Evolutionary conservation across 2,329 filamentous ascomycete species (phyloP).

Genomic region (Alternaria gaisen): DNA sequence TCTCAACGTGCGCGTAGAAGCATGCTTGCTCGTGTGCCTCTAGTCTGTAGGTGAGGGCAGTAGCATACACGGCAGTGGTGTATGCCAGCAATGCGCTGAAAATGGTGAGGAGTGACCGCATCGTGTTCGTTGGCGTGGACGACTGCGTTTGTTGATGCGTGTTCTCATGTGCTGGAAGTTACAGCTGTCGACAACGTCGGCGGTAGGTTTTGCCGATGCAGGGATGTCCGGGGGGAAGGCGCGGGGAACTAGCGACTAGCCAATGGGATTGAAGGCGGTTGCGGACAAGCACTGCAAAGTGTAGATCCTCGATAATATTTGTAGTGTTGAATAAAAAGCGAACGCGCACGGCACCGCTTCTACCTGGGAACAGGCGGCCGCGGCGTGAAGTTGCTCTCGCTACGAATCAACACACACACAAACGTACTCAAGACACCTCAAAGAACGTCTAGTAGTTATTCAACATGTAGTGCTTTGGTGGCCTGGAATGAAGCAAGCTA

Average conservation of each 20-base stretch:
- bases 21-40: constrained; percentile 92
- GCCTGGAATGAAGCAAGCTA: background rate
- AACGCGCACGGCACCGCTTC: background rate
- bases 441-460: no score
- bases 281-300: background rate
- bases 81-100: constrained; percentile 72
- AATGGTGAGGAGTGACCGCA: constrained; percentile 47
- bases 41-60: constrained; percentile 93
- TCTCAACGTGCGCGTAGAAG: constrained; percentile 85
- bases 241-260: constrained; percentile 24
- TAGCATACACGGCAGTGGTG: constrained; percentile 77
- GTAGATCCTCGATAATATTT: background rate
- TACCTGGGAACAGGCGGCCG: no score
- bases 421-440: no score
- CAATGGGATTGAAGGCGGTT: constrained; percentile 21
- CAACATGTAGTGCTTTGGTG: no score
- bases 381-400: no score
- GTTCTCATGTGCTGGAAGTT: constrained; percentile 23
- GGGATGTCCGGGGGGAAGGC: constrained; percentile 22
- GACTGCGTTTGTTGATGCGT: constrained; percentile 20
- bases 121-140: constrained; percentile 33
- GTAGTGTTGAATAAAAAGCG: background rate
- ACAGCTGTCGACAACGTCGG: constrained; percentile 47
- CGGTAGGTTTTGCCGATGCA: constrained; percentile 30
- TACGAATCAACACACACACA: no score